phyloP scores from a whole-genome alignment of 2,329 filamentous ascomycete species.

The Penicillium sp. region DNA sequence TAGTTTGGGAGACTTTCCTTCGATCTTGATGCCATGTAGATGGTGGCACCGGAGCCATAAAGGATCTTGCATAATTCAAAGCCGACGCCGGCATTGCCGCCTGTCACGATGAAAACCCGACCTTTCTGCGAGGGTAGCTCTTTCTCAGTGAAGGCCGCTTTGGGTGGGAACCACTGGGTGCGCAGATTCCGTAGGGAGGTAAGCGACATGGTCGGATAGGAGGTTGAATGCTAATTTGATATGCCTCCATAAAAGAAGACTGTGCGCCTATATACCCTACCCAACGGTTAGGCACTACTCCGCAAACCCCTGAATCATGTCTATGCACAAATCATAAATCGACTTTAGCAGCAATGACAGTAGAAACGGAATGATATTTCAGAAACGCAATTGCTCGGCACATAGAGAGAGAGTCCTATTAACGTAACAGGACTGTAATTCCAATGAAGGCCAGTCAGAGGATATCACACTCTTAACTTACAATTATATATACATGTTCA shows the following conservation, averaged over 20 bases:
- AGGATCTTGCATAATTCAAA: slow-evolving; percentile 40
- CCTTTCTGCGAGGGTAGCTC: neutral
- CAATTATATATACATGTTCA: neutral
- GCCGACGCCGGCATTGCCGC: slow-evolving; percentile 6
- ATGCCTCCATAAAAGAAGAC: neutral
- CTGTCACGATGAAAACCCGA: slow-evolving; percentile 11
- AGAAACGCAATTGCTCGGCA: no score
- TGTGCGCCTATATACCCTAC: neutral
- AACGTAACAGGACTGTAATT: no score
- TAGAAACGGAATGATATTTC: no score
- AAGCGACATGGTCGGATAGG: neutral
- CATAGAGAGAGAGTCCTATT: no score
- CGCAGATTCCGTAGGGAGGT: neutral
- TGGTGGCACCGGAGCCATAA: slow-evolving; percentile 53
- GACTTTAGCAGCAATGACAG: no score
- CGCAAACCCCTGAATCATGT: no score
- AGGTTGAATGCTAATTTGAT: neutral
- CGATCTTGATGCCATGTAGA: slow-evolving; percentile 56
- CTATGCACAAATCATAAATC: no score
- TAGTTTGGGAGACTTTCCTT: neutral
- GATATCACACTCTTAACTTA: neutral
- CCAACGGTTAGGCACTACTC: neutral
- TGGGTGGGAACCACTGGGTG: neutral
- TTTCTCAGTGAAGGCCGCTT: slow-evolving; percentile 5
- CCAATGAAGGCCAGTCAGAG: no score